Conservation (phyloP, 768 basidiomycete genomes). For the Trametes punicea region DNA sequence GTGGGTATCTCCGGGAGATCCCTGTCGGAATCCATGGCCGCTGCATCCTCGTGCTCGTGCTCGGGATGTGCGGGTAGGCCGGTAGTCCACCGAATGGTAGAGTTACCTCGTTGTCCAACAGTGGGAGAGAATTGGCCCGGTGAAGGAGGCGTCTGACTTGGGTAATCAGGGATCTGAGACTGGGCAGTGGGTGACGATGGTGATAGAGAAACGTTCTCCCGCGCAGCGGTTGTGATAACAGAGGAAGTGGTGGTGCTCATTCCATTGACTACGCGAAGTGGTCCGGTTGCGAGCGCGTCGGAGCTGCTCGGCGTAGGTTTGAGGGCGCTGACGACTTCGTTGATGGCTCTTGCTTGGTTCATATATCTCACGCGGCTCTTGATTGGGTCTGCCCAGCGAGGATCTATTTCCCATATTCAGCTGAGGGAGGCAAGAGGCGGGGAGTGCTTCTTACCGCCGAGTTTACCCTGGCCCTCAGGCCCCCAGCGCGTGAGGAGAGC, state of each 20-base stretch:
- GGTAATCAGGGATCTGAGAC: constrained; percentile 25
- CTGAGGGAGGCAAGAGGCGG: constrained; percentile 6
- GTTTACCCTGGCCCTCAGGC: constrained; percentile 82
- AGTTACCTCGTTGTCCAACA: constrained; percentile 50
- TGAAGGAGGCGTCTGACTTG: constrained; percentile 23
- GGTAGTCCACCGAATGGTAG: constrained; percentile 57
- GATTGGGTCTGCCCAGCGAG: constrained; percentile 85
- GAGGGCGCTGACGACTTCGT: constrained; percentile 71
- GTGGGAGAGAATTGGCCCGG: constrained; percentile 36
- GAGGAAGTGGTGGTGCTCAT: constrained; percentile 65
- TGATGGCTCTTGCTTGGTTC: constrained; percentile 69
- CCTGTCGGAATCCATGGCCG: constrained; percentile 30
- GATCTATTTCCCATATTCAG: constrained; percentile 49
- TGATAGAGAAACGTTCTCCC: constrained; percentile 56
- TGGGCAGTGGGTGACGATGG: constrained; percentile 31
- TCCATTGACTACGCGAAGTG: constrained; percentile 79
- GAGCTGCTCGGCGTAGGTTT: constrained; percentile 50
- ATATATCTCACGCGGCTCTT: constrained; percentile 68
- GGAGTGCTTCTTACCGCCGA: constrained; percentile 56
- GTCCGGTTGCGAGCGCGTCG: constrained; percentile 40
- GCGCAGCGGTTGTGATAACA: constrained; percentile 72
- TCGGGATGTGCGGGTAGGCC: constrained; percentile 67
- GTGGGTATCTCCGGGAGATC: constrained; percentile 28
- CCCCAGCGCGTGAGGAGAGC: constrained; percentile 86
- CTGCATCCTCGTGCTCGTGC: constrained; percentile 54